Evolutionary conservation across 2,329 filamentous ascomycete species (phyloP), one percentile per base, ranked within the genome.

Genomic region (Trichoderma atrobrunneum): DNA sequence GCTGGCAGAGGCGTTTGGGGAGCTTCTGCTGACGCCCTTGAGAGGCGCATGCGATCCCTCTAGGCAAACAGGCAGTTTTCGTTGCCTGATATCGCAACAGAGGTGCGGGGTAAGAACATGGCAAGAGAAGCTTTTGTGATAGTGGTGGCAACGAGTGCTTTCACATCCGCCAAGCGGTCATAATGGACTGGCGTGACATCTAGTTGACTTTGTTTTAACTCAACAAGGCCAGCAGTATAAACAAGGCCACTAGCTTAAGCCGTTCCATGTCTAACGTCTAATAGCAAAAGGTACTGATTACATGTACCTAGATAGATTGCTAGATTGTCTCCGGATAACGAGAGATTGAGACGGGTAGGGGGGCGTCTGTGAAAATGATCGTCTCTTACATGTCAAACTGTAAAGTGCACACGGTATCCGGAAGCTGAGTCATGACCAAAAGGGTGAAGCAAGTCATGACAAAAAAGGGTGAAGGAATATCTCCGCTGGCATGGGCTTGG

Each of bases 101-200:
- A 8, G 57, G 57, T 62, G 67, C 67, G 67, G 67, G 67, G 67
- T 70, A 70, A 70, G 39, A 54, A 18, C 32, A 34, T 34, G 1
- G n/a, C 39, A 62, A 11, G 56, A 32, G 36, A 61, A 57, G 36
- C 34, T 68, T 68, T 48, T 69, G 65, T 60, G 65, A 69, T 61
- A 26, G 65, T 69, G 65, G 65, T 39, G 65, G 65, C 65, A 16
- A 60, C 59, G 26, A 3, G 30, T 43, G 24, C 24, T 30, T 28
- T 60, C 28, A 24, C 34, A 21, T 34, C 16, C 65, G 54, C 65
- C 65, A 26, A 30, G 34, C 59, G 54, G 43, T 64, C 12, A 24
- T 7, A 28, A 43, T 63, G 24, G 60, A 24, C 26, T 51, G 39
- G 26, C 39, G 39, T 64, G 24, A 28, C 24, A 26, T 67, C 10